Evolutionary conservation across 2,329 filamentous ascomycete genomes (phyloP), one percentile per base, ranked within the genome.

Genomic region (Huntiella abstrusa): DNA sequence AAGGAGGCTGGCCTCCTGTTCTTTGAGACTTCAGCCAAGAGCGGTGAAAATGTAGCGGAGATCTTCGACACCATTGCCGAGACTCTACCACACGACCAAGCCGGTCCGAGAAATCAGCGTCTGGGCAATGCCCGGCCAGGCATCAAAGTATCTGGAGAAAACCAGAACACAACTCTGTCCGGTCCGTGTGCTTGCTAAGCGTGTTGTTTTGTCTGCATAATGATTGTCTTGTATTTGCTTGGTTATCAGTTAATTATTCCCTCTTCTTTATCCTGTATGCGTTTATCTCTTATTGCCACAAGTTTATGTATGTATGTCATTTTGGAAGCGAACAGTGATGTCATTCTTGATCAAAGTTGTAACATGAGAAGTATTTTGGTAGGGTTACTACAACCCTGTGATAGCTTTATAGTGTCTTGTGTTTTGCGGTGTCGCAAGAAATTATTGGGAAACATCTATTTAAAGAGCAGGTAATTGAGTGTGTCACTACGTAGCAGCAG

Each of bases 21-120:
- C 71, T 98, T 98, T 62, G 91, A 98, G 64, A 98, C 91, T 3
- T 95, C 87, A 8, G 91, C 91, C 54, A 98, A 98, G 72, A 94
- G 88, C 34, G 82, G 86, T 49, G 86, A 93, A 65, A 98, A 98
- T 57, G 91, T 98, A 47, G 76, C 79, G 57, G 91, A 96, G 55
- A 71, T 98, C 45, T 98, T 98, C 65, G 95, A 88, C 37, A 86
- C 86, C 49, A 96, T 98, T 60, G 91, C 91, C 52, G 94, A 88
- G 79, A 96, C 94, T 66, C 71, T 98, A 53, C 91, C 91, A 32
- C 78, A 96, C 55, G 91, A 98, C 59, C 91, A 96, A 64, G 87
- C 79, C 43, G 88, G 87, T n/a, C 85, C 88, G 52, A 77, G 88
- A 60, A 87, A 87, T 61, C 71, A 87, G 59, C 73, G 87, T 49